Base-by-base conservation (phyloP, 352 stramenopile genomes). In the Phytophthora cactorum region DNA sequence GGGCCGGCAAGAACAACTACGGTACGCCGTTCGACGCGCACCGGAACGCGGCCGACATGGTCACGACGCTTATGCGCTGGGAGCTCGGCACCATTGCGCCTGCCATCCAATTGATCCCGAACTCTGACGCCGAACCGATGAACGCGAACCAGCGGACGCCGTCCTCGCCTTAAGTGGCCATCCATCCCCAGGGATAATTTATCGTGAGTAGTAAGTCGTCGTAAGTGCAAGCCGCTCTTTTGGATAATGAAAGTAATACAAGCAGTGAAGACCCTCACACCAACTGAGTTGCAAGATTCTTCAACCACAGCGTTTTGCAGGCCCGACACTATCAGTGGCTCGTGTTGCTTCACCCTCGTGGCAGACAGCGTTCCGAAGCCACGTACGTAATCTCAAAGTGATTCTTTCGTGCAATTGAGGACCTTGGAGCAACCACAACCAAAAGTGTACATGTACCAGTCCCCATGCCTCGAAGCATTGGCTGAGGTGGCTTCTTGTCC, bases 1-100 rank as follows among this genome's bases (percentile, higher is more conserved):
- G 77, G 75, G 73, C 69, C 0, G 79, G 79, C 43, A 74, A 70
- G 34, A 86, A 78, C 43, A 79, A 86, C 49, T 88, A 84, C 75
- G 81, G 77, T 28, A 74, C 77, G 36, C 54, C 64, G 11, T 72
- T 74, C n/a, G 72, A 86, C 58, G 79, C 77, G 34, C 74, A 74
- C 38, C 72, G 77, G 10, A 88, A 81, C 46, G 74, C 79, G 2
- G 69, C 74, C 7, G 79, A 88, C 39, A 84, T 77, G 67, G 54
- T 86, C 36, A 74, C 74, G 27, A 71, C 75, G 25, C 60, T 86
- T 43, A 66, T 88, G 72, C 77, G 76, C 15, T 86, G 77, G 77
- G 77, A 88, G 49, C 60, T 77, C 32, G 64, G 72, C 25, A 77
- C 76, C 15, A 84, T 88, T 27, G 75, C 72, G 22, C 77, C 74